Evolutionary conservation across 2,329 filamentous ascomycete genomes (phyloP), one percentile per base, ranked within the genome.

Genomic region (Fusarium concolor): DNA sequence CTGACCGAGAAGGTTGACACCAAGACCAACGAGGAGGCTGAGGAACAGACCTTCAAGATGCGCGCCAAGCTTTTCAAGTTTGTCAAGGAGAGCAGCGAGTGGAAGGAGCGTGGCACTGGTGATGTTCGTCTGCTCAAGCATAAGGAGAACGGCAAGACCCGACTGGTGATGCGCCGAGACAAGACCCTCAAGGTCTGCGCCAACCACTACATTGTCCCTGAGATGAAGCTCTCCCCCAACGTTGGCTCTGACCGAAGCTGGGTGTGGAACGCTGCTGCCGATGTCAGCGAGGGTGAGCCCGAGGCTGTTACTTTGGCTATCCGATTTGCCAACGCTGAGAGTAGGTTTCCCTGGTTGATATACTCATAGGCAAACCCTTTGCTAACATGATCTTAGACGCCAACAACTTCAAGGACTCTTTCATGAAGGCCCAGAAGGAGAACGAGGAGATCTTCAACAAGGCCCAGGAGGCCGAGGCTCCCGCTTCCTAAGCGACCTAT

Each of bases 121-220:
- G 95, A 98, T 76, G 94, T 98, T 70, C 90, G 95, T 78, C 87
- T 99, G 81, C 87, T 99, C 79, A 98, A 97, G 90, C 96, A 99
- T 87, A 96, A 94, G 88, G 94, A 97, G 86, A 97, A 97, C 81
- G 90, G 92, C 83, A 98, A 98, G 91, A 97, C 94, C 62, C 90
- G 96, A 75, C 86, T 99, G 76, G 96, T 99, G 75, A 99, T 99
- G 96, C 92, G 96, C 81, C 89, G 96, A 80, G 96, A 99, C 87
- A 98, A 98, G 93, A 99, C 96, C 65, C 90, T 98, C 85, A 99
- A 99, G 89, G 96, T 99, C 83, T 99, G 96, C 90, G 96, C 96
- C 79, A 99, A 99, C 87, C 96, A 99, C 88, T 99, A 99, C 84
- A 91, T 99, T 77, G 93, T 97, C 65, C 95, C 95, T 68, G 95